Conservation (phyloP, 176 grass and related monocot species). For the Otatea glauca region DNA sequence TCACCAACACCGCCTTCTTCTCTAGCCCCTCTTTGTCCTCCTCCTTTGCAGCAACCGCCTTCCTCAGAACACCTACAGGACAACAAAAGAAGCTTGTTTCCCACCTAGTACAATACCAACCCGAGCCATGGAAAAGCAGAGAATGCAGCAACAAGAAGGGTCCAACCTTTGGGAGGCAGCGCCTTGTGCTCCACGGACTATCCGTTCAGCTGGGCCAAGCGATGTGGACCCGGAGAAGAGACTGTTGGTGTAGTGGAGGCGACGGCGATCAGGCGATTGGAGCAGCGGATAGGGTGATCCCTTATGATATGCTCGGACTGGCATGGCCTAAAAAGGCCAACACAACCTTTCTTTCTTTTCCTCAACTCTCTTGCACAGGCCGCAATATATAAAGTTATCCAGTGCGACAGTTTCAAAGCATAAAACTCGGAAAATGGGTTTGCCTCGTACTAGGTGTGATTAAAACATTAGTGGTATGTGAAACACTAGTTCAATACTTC, state of each 20-base stretch:
- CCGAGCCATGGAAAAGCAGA: neutral
- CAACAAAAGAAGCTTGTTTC: conserved; percentile 25
- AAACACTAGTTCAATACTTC: too few species aligned
- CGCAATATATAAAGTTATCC: too few species aligned
- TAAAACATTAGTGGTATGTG: too few species aligned
- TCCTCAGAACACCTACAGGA: conserved; percentile 23
- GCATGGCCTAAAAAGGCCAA: too few species aligned
- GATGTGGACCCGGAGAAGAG: conserved; percentile 24
- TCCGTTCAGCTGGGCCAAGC: conserved; percentile 43
- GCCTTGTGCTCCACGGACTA: conserved; percentile 15
- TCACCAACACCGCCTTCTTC: neutral
- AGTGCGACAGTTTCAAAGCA: too few species aligned
- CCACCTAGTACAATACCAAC: neutral
- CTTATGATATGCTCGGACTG: too few species aligned
- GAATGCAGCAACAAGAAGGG: neutral
- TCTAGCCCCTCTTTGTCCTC: conserved; percentile 27
- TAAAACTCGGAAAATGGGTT: too few species aligned
- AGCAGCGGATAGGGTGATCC: too few species aligned
- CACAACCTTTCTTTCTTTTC: too few species aligned
- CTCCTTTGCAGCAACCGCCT: neutral
- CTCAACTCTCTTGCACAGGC: too few species aligned
- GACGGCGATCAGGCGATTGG: conserved; percentile 46
- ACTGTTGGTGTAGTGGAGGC: conserved; percentile 5
- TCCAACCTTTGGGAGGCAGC: conserved; percentile 34
- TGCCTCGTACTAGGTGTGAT: too few species aligned